phyloP scores from a whole-genome alignment of 805 yeast genomes.

The Ogataea henricii region DNA sequence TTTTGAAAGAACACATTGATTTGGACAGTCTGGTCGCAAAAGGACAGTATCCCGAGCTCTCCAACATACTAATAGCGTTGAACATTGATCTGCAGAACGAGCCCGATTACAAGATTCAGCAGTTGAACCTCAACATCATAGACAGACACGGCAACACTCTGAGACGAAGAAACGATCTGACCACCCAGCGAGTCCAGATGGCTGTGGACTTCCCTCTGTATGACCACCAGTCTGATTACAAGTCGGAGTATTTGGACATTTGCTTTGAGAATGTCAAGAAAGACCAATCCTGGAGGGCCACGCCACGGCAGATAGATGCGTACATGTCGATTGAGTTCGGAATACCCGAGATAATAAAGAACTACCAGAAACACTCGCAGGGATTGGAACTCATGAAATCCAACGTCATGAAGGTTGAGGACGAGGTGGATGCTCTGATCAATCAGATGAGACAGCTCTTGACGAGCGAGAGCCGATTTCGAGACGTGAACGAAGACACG shows the following conservation, averaged over 20 bases:
- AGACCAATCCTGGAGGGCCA: conserved; percentile 34
- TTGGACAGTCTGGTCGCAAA: conserved; percentile 3
- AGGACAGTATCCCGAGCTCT: neutral
- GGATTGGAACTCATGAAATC: conserved; percentile 16
- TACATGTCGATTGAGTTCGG: conserved; percentile 30
- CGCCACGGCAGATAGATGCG: conserved; percentile 20
- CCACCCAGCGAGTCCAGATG: conserved; percentile 18
- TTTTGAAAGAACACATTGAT: conserved; percentile 15
- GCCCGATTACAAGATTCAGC: conserved; percentile 24
- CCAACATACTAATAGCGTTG: conserved; percentile 25
- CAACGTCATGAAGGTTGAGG: conserved; percentile 20
- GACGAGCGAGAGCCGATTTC: conserved; percentile 23
- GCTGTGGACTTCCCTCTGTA: conserved; percentile 27
- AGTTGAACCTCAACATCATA: conserved; percentile 31
- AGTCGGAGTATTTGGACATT: conserved; percentile 28
- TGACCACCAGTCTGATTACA: conserved; percentile 17
- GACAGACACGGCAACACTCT: conserved; percentile 31
- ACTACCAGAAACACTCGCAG: conserved; percentile 23
- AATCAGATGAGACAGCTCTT: conserved; percentile 18
- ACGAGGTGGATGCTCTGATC: conserved; percentile 22
- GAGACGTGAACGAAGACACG: conserved; percentile 33
- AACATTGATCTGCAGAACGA: conserved; percentile 21
- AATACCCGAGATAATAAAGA: conserved; percentile 25
- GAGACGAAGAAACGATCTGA: conserved; percentile 28
- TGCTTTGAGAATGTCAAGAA: conserved; percentile 35